phyloP scores from a whole-genome alignment of 805 yeast genomes.

The Schwanniomyces polymorphus region DNA sequence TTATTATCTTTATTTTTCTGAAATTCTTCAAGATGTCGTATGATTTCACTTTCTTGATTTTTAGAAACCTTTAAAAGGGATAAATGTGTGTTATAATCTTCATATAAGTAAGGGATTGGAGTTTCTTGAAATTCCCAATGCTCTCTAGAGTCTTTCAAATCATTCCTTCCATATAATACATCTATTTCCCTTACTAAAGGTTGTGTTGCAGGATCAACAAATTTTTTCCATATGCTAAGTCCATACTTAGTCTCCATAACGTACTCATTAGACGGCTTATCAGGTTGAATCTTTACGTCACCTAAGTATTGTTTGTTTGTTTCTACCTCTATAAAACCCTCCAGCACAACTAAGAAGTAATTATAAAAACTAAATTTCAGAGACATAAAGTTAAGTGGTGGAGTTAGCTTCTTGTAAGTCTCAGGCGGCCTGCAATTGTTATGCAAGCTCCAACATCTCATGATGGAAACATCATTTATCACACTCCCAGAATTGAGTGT shows the following conservation, averaged over 20 bases:
- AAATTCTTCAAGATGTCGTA: constrained; percentile 9
- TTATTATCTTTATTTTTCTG: constrained; percentile 13
- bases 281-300: constrained; percentile 5
- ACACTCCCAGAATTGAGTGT: not conserved
- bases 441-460: constrained; percentile 4
- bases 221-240: constrained; percentile 6
- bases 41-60: constrained; percentile 7
- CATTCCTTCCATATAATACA: constrained; percentile 27
- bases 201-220: constrained; percentile 1
- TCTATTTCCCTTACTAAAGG: constrained; percentile 22
- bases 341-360: constrained; percentile 2
- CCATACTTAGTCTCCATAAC: not conserved
- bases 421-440: constrained; percentile 2
- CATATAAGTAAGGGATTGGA: constrained; percentile 13
- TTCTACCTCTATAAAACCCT: not conserved
- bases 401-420: constrained; percentile 1
- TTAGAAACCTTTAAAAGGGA: constrained; percentile 19
- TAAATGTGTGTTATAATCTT: constrained; percentile 14
- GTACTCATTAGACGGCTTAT: constrained; percentile 2
- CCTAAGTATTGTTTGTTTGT: constrained; percentile 1
- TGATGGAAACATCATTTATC: constrained; percentile 2
- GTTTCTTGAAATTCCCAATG: constrained; percentile 19
- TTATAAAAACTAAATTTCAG: not conserved
- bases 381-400: constrained; percentile 1
- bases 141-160: constrained; percentile 24